phyloP scores from a whole-genome alignment of 2,329 filamentous ascomycete species.

The Bertia moriformis region DNA sequence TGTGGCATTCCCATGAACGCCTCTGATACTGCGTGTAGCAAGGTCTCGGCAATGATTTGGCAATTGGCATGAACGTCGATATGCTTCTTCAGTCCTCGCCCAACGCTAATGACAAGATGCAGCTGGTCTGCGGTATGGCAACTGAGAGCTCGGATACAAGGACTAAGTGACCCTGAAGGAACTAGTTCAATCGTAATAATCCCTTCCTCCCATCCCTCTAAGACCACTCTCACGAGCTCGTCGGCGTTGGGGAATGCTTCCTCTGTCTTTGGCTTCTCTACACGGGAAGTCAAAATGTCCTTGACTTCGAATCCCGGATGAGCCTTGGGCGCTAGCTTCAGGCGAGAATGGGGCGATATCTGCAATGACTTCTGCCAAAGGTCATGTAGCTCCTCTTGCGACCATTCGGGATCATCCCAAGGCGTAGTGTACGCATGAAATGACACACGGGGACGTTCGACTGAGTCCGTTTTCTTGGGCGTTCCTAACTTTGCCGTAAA shows the following conservation, averaged over 20 bases:
- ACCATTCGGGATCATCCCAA: conserved; percentile 23
- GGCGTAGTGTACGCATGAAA: not conserved
- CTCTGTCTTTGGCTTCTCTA: conserved; percentile 12
- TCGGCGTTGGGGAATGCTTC: conserved; percentile 24
- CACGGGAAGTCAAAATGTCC: conserved; percentile 21
- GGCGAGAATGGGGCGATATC: not conserved
- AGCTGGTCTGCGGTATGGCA: conserved; percentile 12
- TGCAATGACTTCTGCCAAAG: conserved; percentile 24
- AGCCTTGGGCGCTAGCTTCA: not conserved
- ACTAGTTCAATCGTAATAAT: conserved; percentile 17
- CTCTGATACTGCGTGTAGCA: conserved; percentile 19
- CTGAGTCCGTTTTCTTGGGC: conserved; percentile 10
- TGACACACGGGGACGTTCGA: not conserved
- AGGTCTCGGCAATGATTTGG: conserved; percentile 19
- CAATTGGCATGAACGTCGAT: conserved; percentile 18
- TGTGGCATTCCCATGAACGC: conserved; percentile 16
- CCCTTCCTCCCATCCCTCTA: conserved; percentile 15
- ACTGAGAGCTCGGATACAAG: conserved; percentile 17
- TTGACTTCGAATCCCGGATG: conserved; percentile 20
- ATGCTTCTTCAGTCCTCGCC: conserved; percentile 11
- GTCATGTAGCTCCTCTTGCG: conserved; percentile 28
- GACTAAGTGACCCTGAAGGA: conserved; percentile 13
- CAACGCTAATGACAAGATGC: conserved; percentile 15
- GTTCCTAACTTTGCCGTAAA: conserved; percentile 29
- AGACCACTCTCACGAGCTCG: conserved; percentile 12